Base-by-base conservation (phyloP, 2,329 filamentous ascomycete species). In the Fusarium haematococcum region DNA sequence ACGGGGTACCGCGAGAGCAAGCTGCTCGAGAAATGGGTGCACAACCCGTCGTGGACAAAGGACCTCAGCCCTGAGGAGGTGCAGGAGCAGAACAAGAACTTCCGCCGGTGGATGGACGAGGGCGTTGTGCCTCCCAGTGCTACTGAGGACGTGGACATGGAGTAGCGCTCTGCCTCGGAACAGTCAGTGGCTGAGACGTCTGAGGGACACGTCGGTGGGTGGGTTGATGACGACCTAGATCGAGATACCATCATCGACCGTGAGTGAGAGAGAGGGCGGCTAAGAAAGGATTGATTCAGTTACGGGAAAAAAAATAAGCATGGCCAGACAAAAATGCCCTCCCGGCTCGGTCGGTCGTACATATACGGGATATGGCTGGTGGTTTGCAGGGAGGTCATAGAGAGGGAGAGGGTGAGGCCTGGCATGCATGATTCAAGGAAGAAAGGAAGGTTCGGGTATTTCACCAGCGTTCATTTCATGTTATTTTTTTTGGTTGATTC, bases 41-140 rank as follows among this genome's bases (percentile, higher is more conserved):
- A 92, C 84, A 93, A 95, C 87, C 92, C 92, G 69, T 89, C 94
- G 71, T 96, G 95, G 84, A 87, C 97, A 82, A 91, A 94, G 83
- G 93, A 94, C 64, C 86, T 94, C 83, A 93, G 92, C 81, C 93
- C 94, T 83, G 93, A 93, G 75, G 90, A 93, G 78, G 91, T 93
- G n/a, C 87, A 93, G 80, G 90, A 92, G 82, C 91, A 91, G 75
- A 95, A 95, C 84, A 90, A 91, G 79, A 89, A 89, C 67, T 91
- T 88, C 77, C 83, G 86, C 74, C 85, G 83, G 68, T 91, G 89
- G 87, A 82, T 86, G 76, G 85, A 86, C 52, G 87, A 90, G 30
- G 88, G 87, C 16, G 71, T 85, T 43, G 75, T 80, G 27, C 85
- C 85, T 5, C 80, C 80, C 23, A 77, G 78, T 61, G 80, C 81